These are phyloP conservation scores for Neurospora sp. DNA, from an alignment of 495 filamentous ascomycete species.

Conservation along the genomic window DNA sequence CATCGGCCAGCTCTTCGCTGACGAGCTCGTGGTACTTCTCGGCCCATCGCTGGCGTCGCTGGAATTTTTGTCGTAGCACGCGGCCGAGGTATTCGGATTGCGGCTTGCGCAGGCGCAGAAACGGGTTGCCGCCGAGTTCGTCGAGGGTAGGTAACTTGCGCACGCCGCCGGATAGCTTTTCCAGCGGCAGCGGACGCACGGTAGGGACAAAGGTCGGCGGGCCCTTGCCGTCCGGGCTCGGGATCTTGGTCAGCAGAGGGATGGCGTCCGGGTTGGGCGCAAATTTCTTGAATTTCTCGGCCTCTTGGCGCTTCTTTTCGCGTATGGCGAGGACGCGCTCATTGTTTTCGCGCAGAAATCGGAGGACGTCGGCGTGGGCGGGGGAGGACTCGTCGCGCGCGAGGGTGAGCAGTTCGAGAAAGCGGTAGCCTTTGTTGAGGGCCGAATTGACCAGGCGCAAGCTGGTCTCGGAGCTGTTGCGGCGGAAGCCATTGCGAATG, in stretches of 20 bases:
- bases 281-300: neutral
- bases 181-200: slow-evolving; percentile 33
- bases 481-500: slow-evolving; percentile 47
- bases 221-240: slow-evolving; percentile 18
- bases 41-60: slow-evolving; percentile 29
- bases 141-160: slow-evolving; percentile 52
- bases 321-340: slow-evolving; percentile 11
- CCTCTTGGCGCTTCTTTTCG: slow-evolving; percentile 4
- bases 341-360: slow-evolving; percentile 25
- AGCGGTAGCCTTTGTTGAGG: slow-evolving; percentile 53
- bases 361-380: slow-evolving; percentile 20
- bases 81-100: slow-evolving; percentile 48
- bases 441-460: slow-evolving; percentile 44
- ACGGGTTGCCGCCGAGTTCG: slow-evolving; percentile 48
- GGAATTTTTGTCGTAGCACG: slow-evolving; percentile 43
- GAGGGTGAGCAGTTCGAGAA: slow-evolving; percentile 15
- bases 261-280: slow-evolving; percentile 11
- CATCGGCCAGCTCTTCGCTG: slow-evolving; percentile 2
- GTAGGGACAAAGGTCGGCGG: slow-evolving; percentile 32
- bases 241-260: slow-evolving; percentile 24
- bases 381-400: slow-evolving; percentile 4
- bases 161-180: slow-evolving; percentile 35
- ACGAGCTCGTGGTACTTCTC: slow-evolving; percentile 16
- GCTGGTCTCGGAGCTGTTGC: slow-evolving; percentile 44
- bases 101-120: slow-evolving; percentile 61